Evolutionary conservation across 257 asterid genomes (phyloP), one percentile per base, ranked within the genome.

Genomic region (Solanum pinnatisectum): DNA sequence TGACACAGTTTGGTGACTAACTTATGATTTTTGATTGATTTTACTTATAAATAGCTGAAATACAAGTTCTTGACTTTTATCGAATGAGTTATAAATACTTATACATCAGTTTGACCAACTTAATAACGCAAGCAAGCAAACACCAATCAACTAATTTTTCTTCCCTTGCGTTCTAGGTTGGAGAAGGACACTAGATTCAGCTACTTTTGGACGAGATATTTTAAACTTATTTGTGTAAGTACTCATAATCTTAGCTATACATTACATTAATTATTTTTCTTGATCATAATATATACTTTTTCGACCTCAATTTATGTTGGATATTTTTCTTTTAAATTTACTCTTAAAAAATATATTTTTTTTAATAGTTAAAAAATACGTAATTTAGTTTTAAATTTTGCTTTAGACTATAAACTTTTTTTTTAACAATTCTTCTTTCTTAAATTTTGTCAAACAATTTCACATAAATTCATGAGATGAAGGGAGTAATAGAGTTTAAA

Each of bases 111-210:
- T 71, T 71, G 3, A 30, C 22, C 15, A 71, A 71, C 25, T 3
- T 71, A 71, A 56, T 71, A 8, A 2, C 15, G 22, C 2, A 5
- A 12, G 1, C 25, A 16, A 8, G 2, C 39, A 71, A 32, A 32
- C 40, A 30, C 22, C 23, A 60, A 79, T 44, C 65, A 27, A 42
- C 22, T 73, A 56, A 15, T 2, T 40, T 33, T 11, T 4, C 65
- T 84, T 74, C 87, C 83, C 25, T 33, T 46, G 22, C 67, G 11
- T 81, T 81, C 44, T 92, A 94, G 99, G 91, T 88, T 96, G 88
- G 99, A 95, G 94, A 96, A 96, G 90, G 99, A 96, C 92, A 95
- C 98, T 67, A 95, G 98, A 16, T 90, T 96, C 93, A 93, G 96
- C 94, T 96, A 96, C 93, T 96, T 96, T 89, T 94, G 97, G 98